Evolutionary conservation across 768 basidiomycete genomes (phyloP), one percentile per base, ranked within the genome.

Genomic region (Tubosaeta sp.): DNA sequence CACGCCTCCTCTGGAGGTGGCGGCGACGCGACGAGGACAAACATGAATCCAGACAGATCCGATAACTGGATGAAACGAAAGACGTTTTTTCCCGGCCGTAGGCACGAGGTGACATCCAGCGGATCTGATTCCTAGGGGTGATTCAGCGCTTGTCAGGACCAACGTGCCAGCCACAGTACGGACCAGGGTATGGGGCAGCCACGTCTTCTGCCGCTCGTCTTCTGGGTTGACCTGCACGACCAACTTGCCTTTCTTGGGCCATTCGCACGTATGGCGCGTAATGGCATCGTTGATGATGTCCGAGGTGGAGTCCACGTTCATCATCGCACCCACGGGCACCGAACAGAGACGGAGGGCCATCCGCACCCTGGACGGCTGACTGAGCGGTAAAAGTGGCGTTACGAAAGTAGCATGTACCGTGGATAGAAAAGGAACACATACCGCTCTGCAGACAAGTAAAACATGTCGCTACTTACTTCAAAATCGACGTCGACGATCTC

Each of bases 1-100:
- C 58, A 62, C n/a, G 25, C 57, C 11, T 65, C 59, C 35, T 59
- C 54, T 0, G 51, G 61, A 12, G 46, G 59, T 14, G 56, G 55
- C n/a, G 50, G 59, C 38, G 62, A 68, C 6, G 76, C 76, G 48
- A 67, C 68, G 51, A 81, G 70, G 19, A 76, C 62, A 55, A 82
- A 81, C 2, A 72, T 64, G 50, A 64, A 72, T 25, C 73, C 63
- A 16, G 71, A 64, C 56, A 79, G 64, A 44, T 66, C 61, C 6
- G 69, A 69, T 14, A 83, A 63, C 30, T 81, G 80, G 38, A 82
- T 75, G 48, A 82, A 71, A 32, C 74, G 71, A 47, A 83, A 61
- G 5, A 69, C 60, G 61, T 83, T 83, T 34, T 53, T 61, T 9
- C 81, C 81, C 36, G 71, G 66, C 29, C 55, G 65, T 1, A 82